Percentiles rank a stretch among this genome's conserved stretches.
Conservation (phyloP, 345 rosid species). For the Salix dunnii region DNA sequence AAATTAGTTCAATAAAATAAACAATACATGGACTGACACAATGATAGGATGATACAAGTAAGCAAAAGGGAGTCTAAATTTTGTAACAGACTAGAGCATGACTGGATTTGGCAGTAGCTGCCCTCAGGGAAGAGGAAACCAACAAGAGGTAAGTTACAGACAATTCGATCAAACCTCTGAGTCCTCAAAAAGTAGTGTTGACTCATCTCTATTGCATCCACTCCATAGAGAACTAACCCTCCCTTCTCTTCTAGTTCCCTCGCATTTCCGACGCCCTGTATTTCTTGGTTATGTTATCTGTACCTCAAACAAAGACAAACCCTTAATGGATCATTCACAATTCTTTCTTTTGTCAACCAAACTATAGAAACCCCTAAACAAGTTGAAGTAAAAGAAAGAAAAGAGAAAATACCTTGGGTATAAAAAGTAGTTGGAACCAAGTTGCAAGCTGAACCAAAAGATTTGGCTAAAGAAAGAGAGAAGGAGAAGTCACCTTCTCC, state of each 20-base stretch:
- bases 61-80: neutral
- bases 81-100: neutral
- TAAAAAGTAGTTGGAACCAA: constrained; percentile 56
- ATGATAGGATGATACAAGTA: neutral
- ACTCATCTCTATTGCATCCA: constrained; percentile 41
- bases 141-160: constrained; percentile 43
- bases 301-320: neutral
- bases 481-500: constrained; percentile 72
- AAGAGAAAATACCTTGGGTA: constrained; percentile 24
- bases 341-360: neutral
- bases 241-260: constrained; percentile 31
- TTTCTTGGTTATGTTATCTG: constrained; percentile 23
- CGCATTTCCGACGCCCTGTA: constrained; percentile 28
- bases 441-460: constrained; percentile 56
- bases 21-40: neutral
- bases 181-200: constrained; percentile 28
- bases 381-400: neutral
- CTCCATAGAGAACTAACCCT: constrained; percentile 28
- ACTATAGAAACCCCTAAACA: neutral
- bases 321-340: neutral
- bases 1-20: neutral
- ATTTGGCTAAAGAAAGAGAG: constrained; percentile 45
- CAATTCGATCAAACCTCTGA: constrained; percentile 33
- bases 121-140: constrained; percentile 32
- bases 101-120: constrained; percentile 37